These are phyloP conservation scores for Arthrocladium fulminans DNA, from an alignment of 2,329 filamentous ascomycete genomes.

Conservation along the genomic window DNA sequence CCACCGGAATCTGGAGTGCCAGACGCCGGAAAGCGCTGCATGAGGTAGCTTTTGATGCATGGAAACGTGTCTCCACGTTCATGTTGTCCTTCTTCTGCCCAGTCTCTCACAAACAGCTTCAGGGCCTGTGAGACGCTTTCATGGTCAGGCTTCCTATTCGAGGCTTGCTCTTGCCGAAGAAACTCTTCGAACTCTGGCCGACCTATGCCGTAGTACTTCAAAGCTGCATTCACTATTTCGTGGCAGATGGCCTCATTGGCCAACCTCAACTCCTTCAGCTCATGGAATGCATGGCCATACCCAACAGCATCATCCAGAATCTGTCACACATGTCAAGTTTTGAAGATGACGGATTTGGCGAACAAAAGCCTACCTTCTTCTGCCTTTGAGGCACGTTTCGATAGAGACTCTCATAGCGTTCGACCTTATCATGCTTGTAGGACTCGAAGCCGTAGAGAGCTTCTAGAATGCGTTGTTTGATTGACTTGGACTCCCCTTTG, in stretches of 20 bases:
- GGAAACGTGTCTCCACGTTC: slow-evolving; percentile 23
- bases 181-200: neutral
- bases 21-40: slow-evolving; percentile 8
- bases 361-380: neutral
- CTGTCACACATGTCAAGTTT: neutral
- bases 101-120: slow-evolving; percentile 52
- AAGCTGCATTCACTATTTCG: neutral
- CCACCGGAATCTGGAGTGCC: slow-evolving; percentile 16
- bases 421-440: neutral
- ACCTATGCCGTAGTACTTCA: neutral
- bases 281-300: neutral
- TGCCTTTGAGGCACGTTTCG: slow-evolving; percentile 1
- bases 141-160: neutral
- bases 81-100: slow-evolving; percentile 39
- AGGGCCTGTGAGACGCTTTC: slow-evolving; percentile 41
- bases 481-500: slow-evolving; percentile 1
- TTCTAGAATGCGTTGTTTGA: neutral
- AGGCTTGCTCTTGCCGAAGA: neutral
- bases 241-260: neutral
- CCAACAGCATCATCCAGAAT: neutral
- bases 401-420: neutral
- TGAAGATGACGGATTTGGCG: neutral
- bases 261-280: neutral
- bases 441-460: neutral
- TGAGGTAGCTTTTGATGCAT: slow-evolving; percentile 27